Evolutionary conservation across 345 rosid genomes (phyloP).

Genomic region (Conringia planisiliqua): DNA sequence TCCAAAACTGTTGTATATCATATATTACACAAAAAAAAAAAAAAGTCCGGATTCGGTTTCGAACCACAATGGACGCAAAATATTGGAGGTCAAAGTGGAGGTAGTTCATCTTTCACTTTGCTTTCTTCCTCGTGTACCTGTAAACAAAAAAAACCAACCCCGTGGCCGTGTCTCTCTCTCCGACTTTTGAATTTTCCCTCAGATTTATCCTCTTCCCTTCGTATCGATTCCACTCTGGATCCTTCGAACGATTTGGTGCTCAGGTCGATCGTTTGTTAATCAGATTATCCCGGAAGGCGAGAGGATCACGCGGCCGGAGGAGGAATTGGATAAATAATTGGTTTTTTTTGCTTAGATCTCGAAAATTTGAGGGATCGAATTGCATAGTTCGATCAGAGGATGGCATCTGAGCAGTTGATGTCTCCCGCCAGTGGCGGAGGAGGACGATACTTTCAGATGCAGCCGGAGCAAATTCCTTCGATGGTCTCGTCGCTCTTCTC

Average conservation of each 20-base stretch:
- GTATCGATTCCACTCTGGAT: conserved; percentile 1
- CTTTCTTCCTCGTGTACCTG: conserved; percentile 19
- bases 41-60: background rate
- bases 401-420: conserved; percentile 85
- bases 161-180: conserved; percentile 21
- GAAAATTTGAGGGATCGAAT: background rate
- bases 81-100: conserved; percentile 10
- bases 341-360: background rate
- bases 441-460: conserved; percentile 71
- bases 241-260: conserved; percentile 5
- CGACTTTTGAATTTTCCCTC: conserved; percentile 23
- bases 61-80: background rate
- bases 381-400: conserved; percentile 14
- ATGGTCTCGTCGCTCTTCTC: conserved; percentile 55
- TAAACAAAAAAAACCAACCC: conserved; percentile 13
- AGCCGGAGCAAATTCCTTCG: conserved; percentile 53
- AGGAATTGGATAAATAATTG: background rate
- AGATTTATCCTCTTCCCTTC: conserved; percentile 7
- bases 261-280: background rate
- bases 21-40: background rate
- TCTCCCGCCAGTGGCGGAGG: conserved; percentile 40
- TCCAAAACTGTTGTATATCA: background rate
- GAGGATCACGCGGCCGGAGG: background rate
- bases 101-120: conserved; percentile 27
- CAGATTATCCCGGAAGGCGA: background rate